Evolutionary conservation across 345 rosid genomes (phyloP), one percentile per base, ranked within the genome.

Genomic region (Dipteronia sinensis): DNA sequence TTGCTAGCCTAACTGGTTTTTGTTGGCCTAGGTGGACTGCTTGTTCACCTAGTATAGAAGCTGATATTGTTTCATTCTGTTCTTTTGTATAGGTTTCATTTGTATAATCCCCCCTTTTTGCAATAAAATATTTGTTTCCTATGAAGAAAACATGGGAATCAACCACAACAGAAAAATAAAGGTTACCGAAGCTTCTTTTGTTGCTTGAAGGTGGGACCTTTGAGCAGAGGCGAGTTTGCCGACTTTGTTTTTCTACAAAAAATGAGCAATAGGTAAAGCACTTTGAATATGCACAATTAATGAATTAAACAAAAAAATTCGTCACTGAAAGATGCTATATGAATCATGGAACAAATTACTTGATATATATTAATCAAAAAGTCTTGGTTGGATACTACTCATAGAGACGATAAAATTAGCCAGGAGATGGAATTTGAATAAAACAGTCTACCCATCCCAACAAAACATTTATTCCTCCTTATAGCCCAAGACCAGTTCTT

Each of bases 121-220:
- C 58, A 16, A 53, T 53, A 53, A 53, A 16, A 2, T 15, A 10
- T 53, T 53, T 16, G 6, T 17, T 53, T 16, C 49, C 49, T 46
- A 46, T 46, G 13, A 46, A 46, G 49, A 71, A 44, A 0, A 63
- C 20, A 51, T 7, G 13, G 55, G 51, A 68, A 31, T 17, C 63
- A 74, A 40, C 10, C 64, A 76, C 20, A 65, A 61, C 34, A 51
- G 31, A 71, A 23, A 22, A 62, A 17, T 27, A 70, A 49, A 31
- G 34, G n/a, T 82, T 83, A 89, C 94, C 92, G 29, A 79, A 91
- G 76, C 89, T 79, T 88, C 95, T 89, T 87, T 90, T 94, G 77
- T 66, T 78, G 88, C 82, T 81, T 38, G 95, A 85, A 80, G 97
- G 92, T 40, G 94, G 99, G 82, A 90, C 88, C 93, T 94, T 96